Conservation (phyloP, 306 rosid genomes). For the Vachellia pachyceras region DNA sequence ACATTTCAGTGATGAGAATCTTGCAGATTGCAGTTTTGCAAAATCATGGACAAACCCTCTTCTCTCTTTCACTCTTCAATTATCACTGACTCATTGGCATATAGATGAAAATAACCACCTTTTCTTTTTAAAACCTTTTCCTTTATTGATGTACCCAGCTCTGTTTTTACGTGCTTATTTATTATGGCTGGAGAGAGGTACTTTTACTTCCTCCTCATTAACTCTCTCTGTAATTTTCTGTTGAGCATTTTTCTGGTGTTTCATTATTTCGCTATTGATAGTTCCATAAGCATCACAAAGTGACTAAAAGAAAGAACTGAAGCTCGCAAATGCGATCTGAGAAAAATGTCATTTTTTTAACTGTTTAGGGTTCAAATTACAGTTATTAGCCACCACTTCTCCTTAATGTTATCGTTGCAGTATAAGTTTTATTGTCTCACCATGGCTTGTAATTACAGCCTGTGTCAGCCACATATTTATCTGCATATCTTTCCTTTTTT, state of each 20-base stretch:
- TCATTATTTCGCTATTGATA: neutral
- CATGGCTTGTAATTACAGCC: neutral
- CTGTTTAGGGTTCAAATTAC: neutral
- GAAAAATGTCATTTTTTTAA: neutral
- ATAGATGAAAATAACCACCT: slow-evolving; percentile 19
- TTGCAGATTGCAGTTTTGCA: slow-evolving; percentile 56
- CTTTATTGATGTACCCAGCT: slow-evolving; percentile 21
- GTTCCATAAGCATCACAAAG: neutral
- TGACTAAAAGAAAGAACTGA: neutral
- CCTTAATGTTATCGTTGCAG: neutral
- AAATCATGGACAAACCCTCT: slow-evolving; percentile 51
- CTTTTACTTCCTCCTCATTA: slow-evolving; percentile 3
- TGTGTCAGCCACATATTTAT: neutral
- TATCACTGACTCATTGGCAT: slow-evolving; percentile 47
- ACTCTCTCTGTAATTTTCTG: neutral
- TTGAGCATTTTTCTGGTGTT: neutral
- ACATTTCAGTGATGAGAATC: too few species aligned
- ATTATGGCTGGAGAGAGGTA: neutral
- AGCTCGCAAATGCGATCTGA: neutral
- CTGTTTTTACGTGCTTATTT: neutral
- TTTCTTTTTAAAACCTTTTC: neutral
- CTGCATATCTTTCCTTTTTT: neutral
- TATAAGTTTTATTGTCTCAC: neutral
- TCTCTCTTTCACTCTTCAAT: slow-evolving; percentile 52
- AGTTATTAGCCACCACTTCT: neutral